Conservation (phyloP, 2,329 filamentous ascomycete species). For the Phaeosphaeriaceae sp. region DNA sequence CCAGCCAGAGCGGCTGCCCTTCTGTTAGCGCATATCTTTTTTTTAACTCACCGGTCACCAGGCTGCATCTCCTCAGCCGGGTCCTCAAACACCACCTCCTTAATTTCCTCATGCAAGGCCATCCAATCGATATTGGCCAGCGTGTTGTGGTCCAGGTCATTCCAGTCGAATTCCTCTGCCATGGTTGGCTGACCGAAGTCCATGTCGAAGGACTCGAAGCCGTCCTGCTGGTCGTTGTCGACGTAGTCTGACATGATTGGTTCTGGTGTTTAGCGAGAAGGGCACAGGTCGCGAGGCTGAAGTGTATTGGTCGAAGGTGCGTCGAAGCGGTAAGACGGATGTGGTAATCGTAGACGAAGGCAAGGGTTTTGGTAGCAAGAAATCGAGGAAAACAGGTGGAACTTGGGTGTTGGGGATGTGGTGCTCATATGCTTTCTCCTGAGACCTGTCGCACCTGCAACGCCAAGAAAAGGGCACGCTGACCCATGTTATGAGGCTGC, state of each 20-base stretch:
- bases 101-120: constrained; percentile 10
- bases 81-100: constrained; percentile 14
- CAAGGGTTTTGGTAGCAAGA: neutral
- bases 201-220: neutral
- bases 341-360: constrained; percentile 6
- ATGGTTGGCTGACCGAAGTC: neutral
- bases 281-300: constrained; percentile 6
- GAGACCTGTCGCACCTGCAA: neutral
- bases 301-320: constrained; percentile 11
- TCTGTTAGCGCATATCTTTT: constrained; percentile 30
- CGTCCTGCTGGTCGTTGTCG: constrained; percentile 3
- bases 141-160: neutral
- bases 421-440: constrained; percentile 2
- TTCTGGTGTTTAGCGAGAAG: constrained; percentile 13
- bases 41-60: constrained; percentile 25
- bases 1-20: constrained; percentile 19
- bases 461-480: constrained; percentile 4
- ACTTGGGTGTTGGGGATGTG: constrained; percentile 2
- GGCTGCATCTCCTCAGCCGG: constrained; percentile 11
- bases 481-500: neutral
- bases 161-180: neutral
- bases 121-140: constrained; percentile 7
- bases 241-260: constrained; percentile 28
- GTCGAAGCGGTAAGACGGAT: constrained; percentile 8
- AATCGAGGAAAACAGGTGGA: constrained; percentile 6